Percentiles rank a stretch among this genome's conserved stretches.
These are phyloP conservation scores for Colletotrichum gigasporum DNA, from an alignment of 2,329 filamentous ascomycete genomes.

Conservation along the genomic window DNA sequence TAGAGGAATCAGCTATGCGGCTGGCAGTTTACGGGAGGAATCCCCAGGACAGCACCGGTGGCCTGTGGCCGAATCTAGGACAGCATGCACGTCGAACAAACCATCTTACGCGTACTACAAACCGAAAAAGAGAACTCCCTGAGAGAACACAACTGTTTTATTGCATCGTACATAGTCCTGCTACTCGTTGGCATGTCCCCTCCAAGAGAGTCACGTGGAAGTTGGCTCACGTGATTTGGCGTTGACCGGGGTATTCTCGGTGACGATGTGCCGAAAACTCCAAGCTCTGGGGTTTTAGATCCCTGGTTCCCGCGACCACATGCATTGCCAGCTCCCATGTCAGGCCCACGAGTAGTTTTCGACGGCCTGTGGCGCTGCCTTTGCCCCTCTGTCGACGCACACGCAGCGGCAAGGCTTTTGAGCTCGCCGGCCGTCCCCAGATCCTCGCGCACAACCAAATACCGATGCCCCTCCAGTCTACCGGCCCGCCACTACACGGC, in stretches of 20 bases:
- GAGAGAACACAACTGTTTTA: not conserved
- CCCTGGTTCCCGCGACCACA: not conserved
- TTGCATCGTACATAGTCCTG: no score
- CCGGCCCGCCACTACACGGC: not conserved
- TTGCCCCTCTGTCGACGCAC: conserved; percentile 63
- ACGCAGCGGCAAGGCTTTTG: conserved; percentile 45
- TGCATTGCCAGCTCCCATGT: conserved; percentile 42
- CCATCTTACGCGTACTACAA: conserved; percentile 17
- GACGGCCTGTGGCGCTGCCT: conserved; percentile 74
- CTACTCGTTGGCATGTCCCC: not conserved
- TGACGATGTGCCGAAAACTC: conserved; percentile 8
- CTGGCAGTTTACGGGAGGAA: not conserved
- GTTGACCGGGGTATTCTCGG: not conserved
- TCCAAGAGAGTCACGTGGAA: not conserved
- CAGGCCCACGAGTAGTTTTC: conserved; percentile 48
- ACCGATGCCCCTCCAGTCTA: not conserved
- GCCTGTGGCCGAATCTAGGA: not conserved
- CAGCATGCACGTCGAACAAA: conserved; percentile 2
- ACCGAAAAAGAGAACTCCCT: not conserved
- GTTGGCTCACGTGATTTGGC: conserved; percentile 8
- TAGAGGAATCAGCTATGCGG: not conserved
- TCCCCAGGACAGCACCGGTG: not conserved
- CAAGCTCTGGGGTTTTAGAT: not conserved
- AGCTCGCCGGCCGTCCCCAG: conserved; percentile 33
- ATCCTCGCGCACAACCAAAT: conserved; percentile 4